phyloP scores from a whole-genome alignment of 1,284 basidiomycete genomes.

The Cryptococcus maquisensis region DNA sequence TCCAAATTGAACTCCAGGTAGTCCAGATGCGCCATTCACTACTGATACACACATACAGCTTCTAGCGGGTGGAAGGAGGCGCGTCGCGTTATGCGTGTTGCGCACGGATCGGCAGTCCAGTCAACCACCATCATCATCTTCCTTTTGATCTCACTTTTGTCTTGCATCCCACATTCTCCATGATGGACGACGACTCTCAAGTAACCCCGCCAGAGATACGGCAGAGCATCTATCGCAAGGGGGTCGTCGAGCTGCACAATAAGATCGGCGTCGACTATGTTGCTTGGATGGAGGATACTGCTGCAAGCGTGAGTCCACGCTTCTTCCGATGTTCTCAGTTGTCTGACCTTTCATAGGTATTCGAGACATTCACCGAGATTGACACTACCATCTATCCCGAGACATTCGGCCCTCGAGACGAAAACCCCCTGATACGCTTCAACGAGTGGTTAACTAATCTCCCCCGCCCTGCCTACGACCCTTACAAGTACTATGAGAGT shows the following conservation, averaged over 20 bases:
- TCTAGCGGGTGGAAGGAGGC: too few relatives aligned
- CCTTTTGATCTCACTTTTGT: neutral
- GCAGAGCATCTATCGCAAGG: constrained; percentile 2
- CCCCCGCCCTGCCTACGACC: neutral
- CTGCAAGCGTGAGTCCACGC: neutral
- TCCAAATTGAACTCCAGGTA: too few relatives aligned
- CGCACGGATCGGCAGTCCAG: too few relatives aligned
- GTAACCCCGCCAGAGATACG: neutral
- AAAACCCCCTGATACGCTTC: neutral
- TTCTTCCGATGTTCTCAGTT: neutral
- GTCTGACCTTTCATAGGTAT: neutral
- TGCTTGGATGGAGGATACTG: constrained; percentile 3
- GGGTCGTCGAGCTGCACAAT: neutral
- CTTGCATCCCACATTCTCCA: too few relatives aligned
- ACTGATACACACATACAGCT: too few relatives aligned
- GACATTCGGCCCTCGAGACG: constrained; percentile 1
- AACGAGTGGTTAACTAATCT: neutral
- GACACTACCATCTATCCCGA: neutral
- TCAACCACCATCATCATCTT: neutral
- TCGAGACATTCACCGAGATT: neutral
- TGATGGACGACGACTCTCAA: neutral
- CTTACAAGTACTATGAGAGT: neutral
- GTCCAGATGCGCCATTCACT: too few relatives aligned
- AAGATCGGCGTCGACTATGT: constrained; percentile 1
- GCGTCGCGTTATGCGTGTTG: neutral